Evolutionary conservation across 2,329 filamentous ascomycete species (phyloP).

Genomic region (Exophiala dermatitidis): DNA sequence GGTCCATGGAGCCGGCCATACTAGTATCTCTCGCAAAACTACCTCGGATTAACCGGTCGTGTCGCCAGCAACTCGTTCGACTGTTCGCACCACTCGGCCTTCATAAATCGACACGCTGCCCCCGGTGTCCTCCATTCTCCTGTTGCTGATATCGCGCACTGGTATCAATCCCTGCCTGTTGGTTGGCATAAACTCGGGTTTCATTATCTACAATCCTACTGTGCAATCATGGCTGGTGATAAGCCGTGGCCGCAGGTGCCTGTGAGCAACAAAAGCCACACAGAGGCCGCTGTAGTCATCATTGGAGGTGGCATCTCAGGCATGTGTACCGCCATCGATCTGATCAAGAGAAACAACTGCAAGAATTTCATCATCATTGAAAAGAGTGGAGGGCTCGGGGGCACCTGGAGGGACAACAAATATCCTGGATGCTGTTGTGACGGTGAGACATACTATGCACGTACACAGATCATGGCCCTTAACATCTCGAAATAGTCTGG

Average conservation of each 20-base stretch:
- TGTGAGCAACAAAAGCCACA: slow-evolving; percentile 31
- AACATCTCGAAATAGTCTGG: slow-evolving; percentile 36
- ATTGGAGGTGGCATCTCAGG: slow-evolving; percentile 51
- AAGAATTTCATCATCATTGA: slow-evolving; percentile 52
- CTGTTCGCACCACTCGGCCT: too few species aligned
- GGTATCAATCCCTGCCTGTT: too few species aligned
- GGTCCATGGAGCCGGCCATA: neutral
- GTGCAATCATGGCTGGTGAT: slow-evolving; percentile 17
- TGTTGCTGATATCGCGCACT: too few species aligned
- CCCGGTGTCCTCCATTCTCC: too few species aligned
- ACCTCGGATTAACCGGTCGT: neutral
- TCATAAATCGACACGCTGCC: too few species aligned
- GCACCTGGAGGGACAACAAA: slow-evolving; percentile 27
- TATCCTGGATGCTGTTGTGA: slow-evolving; percentile 50
- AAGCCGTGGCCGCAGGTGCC: slow-evolving; percentile 25
- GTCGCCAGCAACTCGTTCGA: neutral
- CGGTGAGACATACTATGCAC: slow-evolving; percentile 12
- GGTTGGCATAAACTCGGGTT: too few species aligned
- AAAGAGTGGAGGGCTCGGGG: slow-evolving; percentile 46
- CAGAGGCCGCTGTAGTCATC: slow-evolving; percentile 49
- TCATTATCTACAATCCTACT: too few species aligned
- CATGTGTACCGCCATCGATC: slow-evolving; percentile 40
- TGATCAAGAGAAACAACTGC: slow-evolving; percentile 43
- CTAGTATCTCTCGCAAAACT: neutral
- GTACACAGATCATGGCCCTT: neutral